Conservation (phyloP, 106 monocot species). For the Ottelia alismoides region DNA sequence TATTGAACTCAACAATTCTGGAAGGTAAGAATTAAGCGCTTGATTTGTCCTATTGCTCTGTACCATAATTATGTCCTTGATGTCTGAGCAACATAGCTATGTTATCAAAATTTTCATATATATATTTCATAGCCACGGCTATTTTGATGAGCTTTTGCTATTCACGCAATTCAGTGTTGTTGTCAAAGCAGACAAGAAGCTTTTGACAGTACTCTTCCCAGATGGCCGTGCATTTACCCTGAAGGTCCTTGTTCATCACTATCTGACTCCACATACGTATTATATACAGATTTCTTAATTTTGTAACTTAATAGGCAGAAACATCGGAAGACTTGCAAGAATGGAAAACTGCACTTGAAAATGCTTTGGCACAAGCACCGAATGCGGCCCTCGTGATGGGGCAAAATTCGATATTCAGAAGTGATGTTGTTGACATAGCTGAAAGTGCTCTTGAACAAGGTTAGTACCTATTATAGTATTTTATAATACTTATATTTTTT, state of each 20-base stretch:
- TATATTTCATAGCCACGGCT: no score
- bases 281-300: neutral
- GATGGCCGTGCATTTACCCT: slow-evolving; percentile 87
- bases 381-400: slow-evolving; percentile 35
- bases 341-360: slow-evolving; percentile 88
- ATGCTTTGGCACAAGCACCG: slow-evolving; percentile 81
- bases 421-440: slow-evolving; percentile 38
- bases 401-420: slow-evolving; percentile 51
- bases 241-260: slow-evolving; percentile 31
- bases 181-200: slow-evolving; percentile 79
- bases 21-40: no score
- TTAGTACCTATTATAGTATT: slow-evolving; percentile 5
- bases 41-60: no score
- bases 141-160: no score
- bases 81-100: no score
- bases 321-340: slow-evolving; percentile 77
- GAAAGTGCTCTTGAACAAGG: slow-evolving; percentile 58
- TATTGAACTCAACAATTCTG: slow-evolving; percentile 86
- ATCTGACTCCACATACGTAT: neutral
- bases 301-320: slow-evolving; percentile 52
- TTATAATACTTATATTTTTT: neutral
- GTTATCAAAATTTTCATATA: no score
- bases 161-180: slow-evolving; percentile 57
- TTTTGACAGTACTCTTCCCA: slow-evolving; percentile 77
- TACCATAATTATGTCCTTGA: no score